Percentiles rank a stretch among this genome's conserved stretches.
Conservation (phyloP, 768 basidiomycete genomes). For the Phlebiopsis gigantea region DNA sequence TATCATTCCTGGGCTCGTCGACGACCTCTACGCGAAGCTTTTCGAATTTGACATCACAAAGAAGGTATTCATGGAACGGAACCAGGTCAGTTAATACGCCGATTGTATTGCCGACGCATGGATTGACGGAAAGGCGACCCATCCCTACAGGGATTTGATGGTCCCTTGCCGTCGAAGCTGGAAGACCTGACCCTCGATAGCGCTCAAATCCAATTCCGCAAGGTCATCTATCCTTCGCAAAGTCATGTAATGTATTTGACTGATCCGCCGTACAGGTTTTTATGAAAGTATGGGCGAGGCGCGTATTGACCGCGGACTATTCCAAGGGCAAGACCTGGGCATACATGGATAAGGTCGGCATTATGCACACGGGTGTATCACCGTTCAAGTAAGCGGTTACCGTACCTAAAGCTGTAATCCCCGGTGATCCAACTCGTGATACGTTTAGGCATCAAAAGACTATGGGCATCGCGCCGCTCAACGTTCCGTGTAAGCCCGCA, state of each 20-base stretch:
- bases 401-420: neutral
- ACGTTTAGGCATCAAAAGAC: conserved; percentile 27
- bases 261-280: conserved; percentile 22
- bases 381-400: conserved; percentile 29
- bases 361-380: conserved; percentile 44
- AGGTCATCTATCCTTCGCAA: conserved; percentile 17
- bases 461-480: conserved; percentile 26
- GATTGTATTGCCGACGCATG: neutral
- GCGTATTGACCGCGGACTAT: conserved; percentile 40
- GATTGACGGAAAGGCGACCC: neutral
- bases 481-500: conserved; percentile 28
- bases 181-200: conserved; percentile 37
- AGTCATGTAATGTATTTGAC: neutral
- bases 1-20: conserved; percentile 38
- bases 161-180: conserved; percentile 31
- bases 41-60: conserved; percentile 41
- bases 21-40: conserved; percentile 41
- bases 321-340: conserved; percentile 37
- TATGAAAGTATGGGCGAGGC: conserved; percentile 31
- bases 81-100: conserved; percentile 21
- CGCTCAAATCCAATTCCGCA: conserved; percentile 44
- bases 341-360: conserved; percentile 41
- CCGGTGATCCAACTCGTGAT: neutral
- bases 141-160: conserved; percentile 33
- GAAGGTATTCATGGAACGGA: conserved; percentile 29